Percentiles rank a stretch among this genome's conserved stretches.
Conservation (phyloP, 1,284 basidiomycete genomes). For the Papiliotrema nemorosa region DNA sequence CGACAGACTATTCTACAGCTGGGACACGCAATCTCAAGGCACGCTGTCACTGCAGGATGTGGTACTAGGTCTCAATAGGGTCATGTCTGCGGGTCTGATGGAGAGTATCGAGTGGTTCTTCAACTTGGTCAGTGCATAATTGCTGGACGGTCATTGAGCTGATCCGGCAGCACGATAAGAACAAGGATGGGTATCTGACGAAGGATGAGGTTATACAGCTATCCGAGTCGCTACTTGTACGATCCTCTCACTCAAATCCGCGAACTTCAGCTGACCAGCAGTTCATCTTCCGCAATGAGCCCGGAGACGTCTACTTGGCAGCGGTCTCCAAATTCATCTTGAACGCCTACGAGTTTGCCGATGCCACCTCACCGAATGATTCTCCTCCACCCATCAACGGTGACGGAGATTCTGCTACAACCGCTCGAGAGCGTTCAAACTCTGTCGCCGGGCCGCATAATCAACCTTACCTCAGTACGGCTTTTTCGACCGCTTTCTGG, state of each 20-base stretch:
- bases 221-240: constrained; percentile 86
- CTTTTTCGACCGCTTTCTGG: neutral
- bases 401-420: constrained; percentile 49
- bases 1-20: constrained; percentile 77
- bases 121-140: constrained; percentile 56
- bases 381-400: constrained; percentile 37
- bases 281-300: constrained; percentile 98
- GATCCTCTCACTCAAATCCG: constrained; percentile 29
- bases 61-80: constrained; percentile 79
- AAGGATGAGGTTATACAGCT: constrained; percentile 90
- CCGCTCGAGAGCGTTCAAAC: constrained; percentile 54
- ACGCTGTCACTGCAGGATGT: constrained; percentile 87
- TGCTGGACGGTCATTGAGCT: too few relatives aligned
- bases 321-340: constrained; percentile 94
- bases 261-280: constrained; percentile 39
- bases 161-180: constrained; percentile 70
- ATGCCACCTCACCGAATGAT: constrained; percentile 64
- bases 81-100: constrained; percentile 96
- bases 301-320: constrained; percentile 93
- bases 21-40: constrained; percentile 76
- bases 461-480: constrained; percentile 70
- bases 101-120: constrained; percentile 99
- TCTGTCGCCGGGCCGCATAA: constrained; percentile 54
- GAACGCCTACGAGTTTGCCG: constrained; percentile 94
- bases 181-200: constrained; percentile 88